A percentile compares a stretch with the other conserved stretches of the same genome.
Evolutionary conservation across 345 rosid genomes (phyloP).

Genomic region (Alliaria petiolata): DNA sequence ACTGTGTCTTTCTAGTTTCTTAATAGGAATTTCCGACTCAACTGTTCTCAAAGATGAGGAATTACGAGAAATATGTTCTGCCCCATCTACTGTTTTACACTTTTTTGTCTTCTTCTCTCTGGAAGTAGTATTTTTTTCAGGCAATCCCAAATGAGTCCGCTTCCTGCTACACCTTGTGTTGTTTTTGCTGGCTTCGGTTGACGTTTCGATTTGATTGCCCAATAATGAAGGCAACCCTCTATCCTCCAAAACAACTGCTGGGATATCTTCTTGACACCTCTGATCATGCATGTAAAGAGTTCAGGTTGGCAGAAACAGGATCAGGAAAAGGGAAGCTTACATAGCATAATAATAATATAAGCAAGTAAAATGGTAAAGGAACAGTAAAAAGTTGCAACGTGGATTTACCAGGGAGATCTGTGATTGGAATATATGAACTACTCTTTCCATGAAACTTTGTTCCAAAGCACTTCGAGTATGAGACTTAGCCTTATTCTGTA

Average conservation of each 20-base stretch:
- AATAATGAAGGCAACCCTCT: slow-evolving; percentile 18
- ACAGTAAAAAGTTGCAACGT: slow-evolving; percentile 7
- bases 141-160: slow-evolving; percentile 27
- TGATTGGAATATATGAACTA: slow-evolving; percentile 44
- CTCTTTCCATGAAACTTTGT: slow-evolving; percentile 46
- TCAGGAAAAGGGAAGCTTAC: slow-evolving; percentile 6
- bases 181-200: slow-evolving; percentile 32
- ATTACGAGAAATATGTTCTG: slow-evolving; percentile 38
- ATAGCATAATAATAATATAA: not conserved
- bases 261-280: slow-evolving; percentile 38
- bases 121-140: slow-evolving; percentile 20
- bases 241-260: slow-evolving; percentile 19
- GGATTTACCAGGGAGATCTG: slow-evolving; percentile 53
- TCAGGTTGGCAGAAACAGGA: slow-evolving; percentile 33
- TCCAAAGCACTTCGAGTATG: slow-evolving; percentile 28
- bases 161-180: slow-evolving; percentile 30
- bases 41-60: slow-evolving; percentile 37
- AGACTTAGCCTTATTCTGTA: slow-evolving; percentile 51
- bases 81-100: slow-evolving; percentile 33
- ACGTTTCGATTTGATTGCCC: slow-evolving; percentile 30
- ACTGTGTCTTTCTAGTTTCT: slow-evolving; percentile 35
- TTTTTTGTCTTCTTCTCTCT: slow-evolving; percentile 25
- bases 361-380: slow-evolving; percentile 1
- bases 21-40: slow-evolving; percentile 38
- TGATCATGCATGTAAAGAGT: slow-evolving; percentile 40